phyloP scores from a whole-genome alignment of 192 early-diverging fungal genomes.

The Coemansia sp. region DNA sequence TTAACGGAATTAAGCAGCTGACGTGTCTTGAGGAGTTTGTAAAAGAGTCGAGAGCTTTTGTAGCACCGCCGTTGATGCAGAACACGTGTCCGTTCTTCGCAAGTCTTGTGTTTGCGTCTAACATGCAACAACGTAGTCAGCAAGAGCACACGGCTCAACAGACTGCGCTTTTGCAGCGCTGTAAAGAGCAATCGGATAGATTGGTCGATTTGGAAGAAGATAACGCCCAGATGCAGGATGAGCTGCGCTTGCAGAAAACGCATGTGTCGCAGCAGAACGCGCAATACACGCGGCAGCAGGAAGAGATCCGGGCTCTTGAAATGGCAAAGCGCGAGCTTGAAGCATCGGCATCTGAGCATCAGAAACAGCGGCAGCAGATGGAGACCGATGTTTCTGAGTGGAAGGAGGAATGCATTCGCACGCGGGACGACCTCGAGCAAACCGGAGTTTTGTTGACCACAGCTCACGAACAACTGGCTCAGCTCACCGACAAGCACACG shows the following conservation, averaged over 20 bases:
- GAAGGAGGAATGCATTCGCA: constrained; percentile 24
- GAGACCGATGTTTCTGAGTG: constrained; percentile 24
- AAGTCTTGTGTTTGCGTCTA: background rate
- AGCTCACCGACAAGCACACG: constrained; percentile 7
- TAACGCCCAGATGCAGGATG: background rate
- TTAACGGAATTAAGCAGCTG: background rate
- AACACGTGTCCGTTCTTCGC: background rate
- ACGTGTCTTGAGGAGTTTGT: background rate
- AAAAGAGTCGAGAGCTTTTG: background rate
- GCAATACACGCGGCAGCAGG: background rate
- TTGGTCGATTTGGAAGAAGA: background rate
- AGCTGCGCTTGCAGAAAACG: background rate
- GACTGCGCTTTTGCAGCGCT: background rate
- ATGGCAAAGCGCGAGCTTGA: constrained; percentile 4
- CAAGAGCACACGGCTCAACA: constrained; percentile 4
- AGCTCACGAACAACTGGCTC: constrained; percentile 2
- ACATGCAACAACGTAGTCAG: background rate
- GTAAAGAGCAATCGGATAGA: background rate
- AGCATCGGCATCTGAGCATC: background rate
- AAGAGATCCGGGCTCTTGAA: background rate
- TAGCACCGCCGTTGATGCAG: background rate
- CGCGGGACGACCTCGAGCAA: constrained; percentile 11
- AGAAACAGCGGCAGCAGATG: constrained; percentile 1
- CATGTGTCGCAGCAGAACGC: background rate
- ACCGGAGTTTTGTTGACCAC: background rate